Evolutionary conservation across 768 basidiomycete species (phyloP).

Genomic region (Naematelia encephala): DNA sequence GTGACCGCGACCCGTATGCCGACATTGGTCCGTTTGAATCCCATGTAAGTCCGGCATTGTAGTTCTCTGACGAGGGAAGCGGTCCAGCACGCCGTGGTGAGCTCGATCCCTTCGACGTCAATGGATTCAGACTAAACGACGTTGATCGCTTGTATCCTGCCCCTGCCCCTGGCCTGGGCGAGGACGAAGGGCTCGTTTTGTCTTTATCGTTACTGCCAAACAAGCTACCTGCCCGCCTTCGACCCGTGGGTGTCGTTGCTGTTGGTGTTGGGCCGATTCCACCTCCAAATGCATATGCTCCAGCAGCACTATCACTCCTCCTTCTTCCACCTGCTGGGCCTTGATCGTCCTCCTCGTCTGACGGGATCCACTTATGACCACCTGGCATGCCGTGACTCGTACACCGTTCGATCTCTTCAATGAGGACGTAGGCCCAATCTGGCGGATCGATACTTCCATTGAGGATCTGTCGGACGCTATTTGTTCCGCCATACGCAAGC

Average conservation of each 20-base stretch:
- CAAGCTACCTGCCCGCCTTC: slow-evolving; percentile 29
- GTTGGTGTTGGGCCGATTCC: slow-evolving; percentile 27
- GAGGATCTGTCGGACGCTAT: slow-evolving; percentile 74
- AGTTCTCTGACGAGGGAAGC: slow-evolving; percentile 24
- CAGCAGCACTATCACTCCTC: slow-evolving; percentile 3
- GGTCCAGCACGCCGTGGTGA: slow-evolving; percentile 7
- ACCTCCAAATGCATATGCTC: slow-evolving; percentile 46
- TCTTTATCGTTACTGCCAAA: slow-evolving; percentile 13
- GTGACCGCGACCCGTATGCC: slow-evolving; percentile 16
- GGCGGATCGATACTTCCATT: slow-evolving; percentile 72
- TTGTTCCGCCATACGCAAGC: slow-evolving; percentile 67
- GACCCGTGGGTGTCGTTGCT: slow-evolving; percentile 11
- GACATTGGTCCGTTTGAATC: slow-evolving; percentile 33
- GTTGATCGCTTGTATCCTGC: slow-evolving; percentile 12
- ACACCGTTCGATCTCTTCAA: slow-evolving; percentile 64
- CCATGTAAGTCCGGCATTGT: slow-evolving; percentile 39
- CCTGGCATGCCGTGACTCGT: slow-evolving; percentile 67
- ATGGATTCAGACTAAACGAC: slow-evolving; percentile 30
- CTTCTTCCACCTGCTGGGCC: slow-evolving; percentile 19
- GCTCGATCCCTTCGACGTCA: slow-evolving; percentile 12
- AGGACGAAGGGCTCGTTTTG: background rate
- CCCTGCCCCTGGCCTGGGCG: background rate
- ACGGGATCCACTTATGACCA: slow-evolving; percentile 61
- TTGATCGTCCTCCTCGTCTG: slow-evolving; percentile 48
- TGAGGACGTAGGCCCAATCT: slow-evolving; percentile 71